Evolutionary conservation across 2,329 filamentous ascomycete species (phyloP).

Genomic region (Didymella arachidicola): DNA sequence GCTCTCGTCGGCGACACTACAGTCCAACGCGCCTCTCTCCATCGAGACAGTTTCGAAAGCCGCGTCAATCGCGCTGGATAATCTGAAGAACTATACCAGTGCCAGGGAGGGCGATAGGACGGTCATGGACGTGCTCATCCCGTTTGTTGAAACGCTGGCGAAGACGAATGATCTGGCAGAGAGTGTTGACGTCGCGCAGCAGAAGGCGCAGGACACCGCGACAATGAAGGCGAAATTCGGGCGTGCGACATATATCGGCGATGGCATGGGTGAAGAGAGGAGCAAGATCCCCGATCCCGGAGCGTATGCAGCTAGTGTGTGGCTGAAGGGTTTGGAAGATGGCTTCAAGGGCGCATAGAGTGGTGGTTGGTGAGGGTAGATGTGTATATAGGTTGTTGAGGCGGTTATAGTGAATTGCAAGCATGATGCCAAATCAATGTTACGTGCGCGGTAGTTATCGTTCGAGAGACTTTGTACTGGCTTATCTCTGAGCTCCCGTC

Average conservation of each 20-base stretch:
- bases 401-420: background rate
- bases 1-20: constrained; percentile 44
- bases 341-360: constrained; percentile 23
- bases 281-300: constrained; percentile 69
- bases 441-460: background rate
- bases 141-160: constrained; percentile 77
- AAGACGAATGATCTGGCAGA: constrained; percentile 69
- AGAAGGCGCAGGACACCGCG: constrained; percentile 82
- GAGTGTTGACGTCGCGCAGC: constrained; percentile 76
- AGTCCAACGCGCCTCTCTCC: constrained; percentile 34
- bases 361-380: background rate
- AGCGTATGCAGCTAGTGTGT: constrained; percentile 78
- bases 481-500: background rate
- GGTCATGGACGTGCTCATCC: constrained; percentile 85
- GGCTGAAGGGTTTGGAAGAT: constrained; percentile 70
- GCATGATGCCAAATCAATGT: background rate
- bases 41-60: constrained; percentile 51
- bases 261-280: constrained; percentile 64
- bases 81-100: constrained; percentile 75
- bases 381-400: background rate
- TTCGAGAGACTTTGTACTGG: background rate
- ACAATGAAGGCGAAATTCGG: constrained; percentile 90
- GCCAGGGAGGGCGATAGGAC: constrained; percentile 89
- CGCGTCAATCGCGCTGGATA: constrained; percentile 55
- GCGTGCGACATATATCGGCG: constrained; percentile 81